Percentiles rank a stretch among this genome's conserved stretches.
These are phyloP conservation scores for Rhodomyrtus tomentosa DNA, from an alignment of 345 rosid species.

Conservation along the genomic window DNA sequence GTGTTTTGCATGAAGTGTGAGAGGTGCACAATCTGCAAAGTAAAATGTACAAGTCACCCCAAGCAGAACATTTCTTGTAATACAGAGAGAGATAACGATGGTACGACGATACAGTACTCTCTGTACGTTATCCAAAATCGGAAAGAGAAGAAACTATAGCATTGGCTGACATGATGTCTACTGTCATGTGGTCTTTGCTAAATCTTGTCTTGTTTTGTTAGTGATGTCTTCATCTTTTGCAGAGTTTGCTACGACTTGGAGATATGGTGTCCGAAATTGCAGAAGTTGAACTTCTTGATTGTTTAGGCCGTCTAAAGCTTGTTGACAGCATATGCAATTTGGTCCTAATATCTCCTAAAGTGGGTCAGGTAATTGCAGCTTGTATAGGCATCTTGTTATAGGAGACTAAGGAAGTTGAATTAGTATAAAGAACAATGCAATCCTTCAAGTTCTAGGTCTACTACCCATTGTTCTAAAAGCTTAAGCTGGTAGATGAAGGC, in stretches of 20 bases:
- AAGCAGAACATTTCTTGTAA: background rate
- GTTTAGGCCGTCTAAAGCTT: constrained; percentile 75
- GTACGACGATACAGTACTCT: background rate
- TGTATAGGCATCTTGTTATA: background rate
- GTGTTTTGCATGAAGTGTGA: background rate
- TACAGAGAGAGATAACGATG: background rate
- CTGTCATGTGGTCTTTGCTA: background rate
- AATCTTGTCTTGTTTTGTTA: background rate
- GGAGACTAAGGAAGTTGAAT: background rate
- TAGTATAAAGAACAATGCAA: background rate
- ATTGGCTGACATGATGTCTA: background rate
- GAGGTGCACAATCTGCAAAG: background rate
- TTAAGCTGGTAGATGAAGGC: background rate
- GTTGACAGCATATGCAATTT: constrained; percentile 66
- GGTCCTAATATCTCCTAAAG: constrained; percentile 55
- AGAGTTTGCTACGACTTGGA: constrained; percentile 51
- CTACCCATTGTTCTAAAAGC: background rate
- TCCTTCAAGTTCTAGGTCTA: background rate
- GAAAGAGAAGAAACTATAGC: background rate
- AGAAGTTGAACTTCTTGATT: constrained; percentile 67
- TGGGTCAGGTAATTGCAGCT: constrained; percentile 53
- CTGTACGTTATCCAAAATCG: background rate
- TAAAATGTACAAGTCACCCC: background rate
- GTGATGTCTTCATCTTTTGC: constrained; percentile 7
- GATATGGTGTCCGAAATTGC: constrained; percentile 54